Base-by-base conservation (phyloP, 805 yeast genomes). In the Kuraishia molischiana region DNA sequence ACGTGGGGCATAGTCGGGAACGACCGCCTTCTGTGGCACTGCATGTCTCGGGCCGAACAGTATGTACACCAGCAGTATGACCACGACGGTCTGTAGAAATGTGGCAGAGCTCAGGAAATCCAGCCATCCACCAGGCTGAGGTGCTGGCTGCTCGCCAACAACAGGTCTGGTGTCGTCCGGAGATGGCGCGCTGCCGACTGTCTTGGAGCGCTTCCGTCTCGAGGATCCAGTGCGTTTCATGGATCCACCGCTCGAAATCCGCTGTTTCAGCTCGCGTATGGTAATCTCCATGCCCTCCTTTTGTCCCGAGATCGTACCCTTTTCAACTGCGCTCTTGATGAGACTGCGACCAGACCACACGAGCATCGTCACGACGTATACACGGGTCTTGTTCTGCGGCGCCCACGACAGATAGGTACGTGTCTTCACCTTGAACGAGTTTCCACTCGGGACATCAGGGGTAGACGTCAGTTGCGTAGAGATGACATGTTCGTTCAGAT, bases 371-470 rank as follows among this genome's bases (percentile, higher is more conserved):
- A 72, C 67, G 13, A 79, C 72, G 19, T 61, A 59, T 4, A 81
- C 28, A 19, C 61, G 62, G 0, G 89, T 80, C 6, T 56, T 41
- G 51, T 78, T 78, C 36, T 67, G 65, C 2, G 61, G 62, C 3
- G 69, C 83, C 92, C 94, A 83, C 9, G 74, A 64, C 5, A 81
- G 56, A 46, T 67, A 68, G 26, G 71, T 66, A 21, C 66, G 62
- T 2, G 92, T 79, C 38, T 67, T 64, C 3, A 80, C 81, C 34
- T 68, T 65, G 46, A 84, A 84, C 0, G 81, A 64, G 44, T 65
- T 69, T 5, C 94, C 92, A 24, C 83, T 76, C 0, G 94, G 94
- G n/a, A 83, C 85, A 59, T 83, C 92, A 0, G 92, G 94, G 0
- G 86, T 79, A 35, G 67, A 70, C 0, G 87, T 77, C 1, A 64